Base-by-base conservation (phyloP, 257 asterid genomes). In the Rauvolfia tetraphylla region DNA sequence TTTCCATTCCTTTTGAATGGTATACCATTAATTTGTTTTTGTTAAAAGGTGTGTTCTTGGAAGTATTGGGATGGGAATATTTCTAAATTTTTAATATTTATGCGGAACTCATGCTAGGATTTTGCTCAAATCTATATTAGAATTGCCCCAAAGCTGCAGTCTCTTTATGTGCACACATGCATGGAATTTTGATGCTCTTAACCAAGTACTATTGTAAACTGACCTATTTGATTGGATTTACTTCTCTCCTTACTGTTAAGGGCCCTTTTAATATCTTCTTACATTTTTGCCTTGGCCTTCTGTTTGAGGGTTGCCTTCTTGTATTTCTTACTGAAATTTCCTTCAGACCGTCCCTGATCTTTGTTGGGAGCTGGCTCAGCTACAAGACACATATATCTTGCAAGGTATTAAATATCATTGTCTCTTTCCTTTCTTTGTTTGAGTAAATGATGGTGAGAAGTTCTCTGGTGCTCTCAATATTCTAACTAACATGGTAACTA, bases 281-380 rank as follows among this genome's bases (percentile, higher is more conserved):
- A 48, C 1, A 44, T 33, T 79, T 48, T 53, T 25, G 39, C 53
- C 41, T 71, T 46, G 49, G 77, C 46, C 73, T 65, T 44, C 79
- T 51, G 22, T 51, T 3, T 46, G 38, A 46, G 39, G 10, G 33
- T 63, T 34, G n/a, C 58, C 68, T 62, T 66, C 39, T 39, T 63
- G 41, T 78, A 29, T 57, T 78, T 68, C 83, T 81, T 67, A 81
- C 70, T 84, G 81, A 73, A 38, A 78, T 73, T 75, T 81, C 77
- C 63, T 84, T 46, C 89, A 95, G 99, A 89, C 94, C 56, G 89
- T 95, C 85, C 98, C 99, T 73, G 97, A 88, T 87, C 90, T 95
- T 79, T 95, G 99, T 82, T 92, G 95, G 93, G 97, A 92, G 93
- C 88, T 95, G 75, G 99, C 99, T 71, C 98, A 92, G 88, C 88